Evolutionary conservation across 106 monocot species (phyloP), one percentile per base, ranked within the genome.

Genomic region (Apostasia ramifera): DNA sequence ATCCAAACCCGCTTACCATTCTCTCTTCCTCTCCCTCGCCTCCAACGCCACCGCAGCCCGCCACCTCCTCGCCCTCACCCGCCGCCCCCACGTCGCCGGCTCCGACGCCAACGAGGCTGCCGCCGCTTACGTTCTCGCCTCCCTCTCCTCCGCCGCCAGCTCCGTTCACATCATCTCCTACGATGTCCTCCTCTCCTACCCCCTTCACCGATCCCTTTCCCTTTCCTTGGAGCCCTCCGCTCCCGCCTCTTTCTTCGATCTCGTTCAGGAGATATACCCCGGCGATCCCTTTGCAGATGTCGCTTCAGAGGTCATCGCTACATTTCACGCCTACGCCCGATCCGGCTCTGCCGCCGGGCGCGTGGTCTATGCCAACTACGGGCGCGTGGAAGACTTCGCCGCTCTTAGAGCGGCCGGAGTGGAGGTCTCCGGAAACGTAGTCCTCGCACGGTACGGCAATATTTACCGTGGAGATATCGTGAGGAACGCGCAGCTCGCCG

Each of bases 381-480:
- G 89, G 68, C 79, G 84, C 38, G 73, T 54, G 1, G 84, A 86
- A 76, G 89, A 93, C 82, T 93, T 78, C 75, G 63, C 53, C 11
- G 53, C 43, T 10, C 76, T 93, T 14, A 51, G 12, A 6, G 63
- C 71, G 26, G 54, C 73, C 47, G 84, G 89, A 2, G 67, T 93
- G 43, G 61, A 80, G 48, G 67, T 93, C 44, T 44, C 71, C 52
- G 93, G 86, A 2, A 45, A 66, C 9, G 78, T 89, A 2, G 89
- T 77, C 9, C 61, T 93, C 40, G 89, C 89, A 7, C 53, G 84
- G 77, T 86, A 86, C 75, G 93, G 93, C 4, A 52, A 70, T 75
- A 79, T 89, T 40, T 89, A 71, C 89, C 79, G 93, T 59, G 93
- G 89, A 9, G 93, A 86, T 63, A 89, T 93, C 64, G 84, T 86